These are phyloP conservation scores for Clitopilus hobsonii DNA, from an alignment of 768 basidiomycete species.

Conservation along the genomic window DNA sequence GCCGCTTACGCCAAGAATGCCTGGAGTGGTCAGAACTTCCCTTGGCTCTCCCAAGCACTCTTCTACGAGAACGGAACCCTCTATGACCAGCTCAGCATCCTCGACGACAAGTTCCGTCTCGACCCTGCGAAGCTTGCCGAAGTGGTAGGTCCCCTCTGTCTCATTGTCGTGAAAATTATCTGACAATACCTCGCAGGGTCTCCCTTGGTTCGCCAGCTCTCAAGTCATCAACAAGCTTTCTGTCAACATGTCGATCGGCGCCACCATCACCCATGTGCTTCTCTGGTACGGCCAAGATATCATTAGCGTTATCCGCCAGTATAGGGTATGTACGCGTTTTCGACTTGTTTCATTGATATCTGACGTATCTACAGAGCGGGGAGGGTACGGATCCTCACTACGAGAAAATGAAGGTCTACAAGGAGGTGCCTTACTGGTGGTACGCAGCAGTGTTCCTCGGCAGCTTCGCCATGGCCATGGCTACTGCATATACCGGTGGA, in stretches of 20 bases:
- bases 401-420: constrained; percentile 41
- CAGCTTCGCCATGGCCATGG: constrained; percentile 48
- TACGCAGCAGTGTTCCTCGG: constrained; percentile 37
- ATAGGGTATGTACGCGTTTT: too few species aligned
- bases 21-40: constrained; percentile 5
- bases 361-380: neutral
- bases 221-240: constrained; percentile 38
- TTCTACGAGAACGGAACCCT: constrained; percentile 41
- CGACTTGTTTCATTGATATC: too few species aligned
- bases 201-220: constrained; percentile 38
- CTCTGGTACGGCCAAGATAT: constrained; percentile 53
- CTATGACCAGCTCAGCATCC: constrained; percentile 49
- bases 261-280: constrained; percentile 46
- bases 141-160: constrained; percentile 18
- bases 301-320: constrained; percentile 35
- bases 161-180: neutral
- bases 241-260: constrained; percentile 32
- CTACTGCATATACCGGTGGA: constrained; percentile 47
- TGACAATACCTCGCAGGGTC: constrained; percentile 26
- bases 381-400: constrained; percentile 48
- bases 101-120: constrained; percentile 47
- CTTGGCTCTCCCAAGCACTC: constrained; percentile 23
- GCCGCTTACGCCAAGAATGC: constrained; percentile 4
- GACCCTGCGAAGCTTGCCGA: constrained; percentile 43
- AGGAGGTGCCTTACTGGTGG: constrained; percentile 48